Conservation (phyloP, 83 land plant species). For the Diphasiastrum complanatum region DNA sequence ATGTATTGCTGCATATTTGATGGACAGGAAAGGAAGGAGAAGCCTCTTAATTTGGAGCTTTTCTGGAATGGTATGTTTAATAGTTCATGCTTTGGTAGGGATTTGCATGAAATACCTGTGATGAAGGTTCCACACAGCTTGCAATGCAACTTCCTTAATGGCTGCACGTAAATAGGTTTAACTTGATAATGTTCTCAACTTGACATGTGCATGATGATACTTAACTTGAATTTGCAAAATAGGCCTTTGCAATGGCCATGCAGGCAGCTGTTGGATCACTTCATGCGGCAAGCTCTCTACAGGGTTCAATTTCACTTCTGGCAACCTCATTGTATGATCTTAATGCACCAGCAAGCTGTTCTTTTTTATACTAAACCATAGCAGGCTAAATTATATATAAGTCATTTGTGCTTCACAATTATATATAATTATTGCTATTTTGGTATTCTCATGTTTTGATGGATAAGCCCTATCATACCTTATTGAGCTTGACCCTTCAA, state of each 20-base stretch:
- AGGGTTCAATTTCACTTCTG: constrained; percentile 48
- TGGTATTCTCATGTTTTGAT: too few relatives aligned
- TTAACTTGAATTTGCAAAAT: not conserved
- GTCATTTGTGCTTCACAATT: not conserved
- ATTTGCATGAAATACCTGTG: not conserved
- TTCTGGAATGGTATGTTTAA: constrained; percentile 53
- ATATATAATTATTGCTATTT: not conserved
- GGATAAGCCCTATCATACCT: too few relatives aligned
- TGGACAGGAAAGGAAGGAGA: constrained; percentile 72
- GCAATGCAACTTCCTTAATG: not conserved
- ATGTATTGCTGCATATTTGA: constrained; percentile 53
- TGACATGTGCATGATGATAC: too few relatives aligned
- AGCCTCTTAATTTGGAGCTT: constrained; percentile 59
- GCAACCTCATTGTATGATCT: constrained; percentile 68
- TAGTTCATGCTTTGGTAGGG: not conserved
- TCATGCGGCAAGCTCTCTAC: constrained; percentile 13
- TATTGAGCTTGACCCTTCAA: too few relatives aligned
- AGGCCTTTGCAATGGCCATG: constrained; percentile 60
- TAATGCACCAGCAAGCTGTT: not conserved
- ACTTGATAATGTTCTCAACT: not conserved
- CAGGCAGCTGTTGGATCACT: constrained; percentile 49
- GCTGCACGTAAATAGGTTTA: not conserved
- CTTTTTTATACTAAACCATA: not conserved
- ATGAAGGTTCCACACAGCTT: not conserved
- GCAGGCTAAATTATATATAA: not conserved